These are phyloP conservation scores for Agapanthus africanus DNA, from an alignment of 106 monocot species.

Conservation along the genomic window DNA sequence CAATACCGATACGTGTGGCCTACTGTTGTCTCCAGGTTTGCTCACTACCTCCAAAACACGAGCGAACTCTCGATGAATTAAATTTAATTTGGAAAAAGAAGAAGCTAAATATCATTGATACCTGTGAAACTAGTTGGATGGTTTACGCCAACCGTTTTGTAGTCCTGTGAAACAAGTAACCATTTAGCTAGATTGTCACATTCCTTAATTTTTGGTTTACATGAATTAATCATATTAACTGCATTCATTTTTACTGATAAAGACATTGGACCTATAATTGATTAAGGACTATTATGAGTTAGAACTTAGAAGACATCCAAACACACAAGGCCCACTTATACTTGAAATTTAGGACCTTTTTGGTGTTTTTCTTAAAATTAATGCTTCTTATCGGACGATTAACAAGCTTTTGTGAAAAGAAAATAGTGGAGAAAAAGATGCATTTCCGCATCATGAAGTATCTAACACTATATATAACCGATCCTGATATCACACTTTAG, in stretches of 20 bases:
- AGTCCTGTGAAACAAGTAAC: not conserved
- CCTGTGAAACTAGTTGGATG: no score
- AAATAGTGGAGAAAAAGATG: not conserved
- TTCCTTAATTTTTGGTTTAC: not conserved
- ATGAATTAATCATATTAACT: not conserved
- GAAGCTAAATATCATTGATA: no score
- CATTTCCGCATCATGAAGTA: not conserved
- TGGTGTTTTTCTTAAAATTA: not conserved
- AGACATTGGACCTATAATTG: not conserved
- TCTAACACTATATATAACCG: not conserved
- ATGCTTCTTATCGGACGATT: no score
- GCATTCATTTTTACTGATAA: not conserved
- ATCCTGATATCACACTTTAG: not conserved
- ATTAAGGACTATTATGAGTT: not conserved
- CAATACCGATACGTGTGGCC: not conserved
- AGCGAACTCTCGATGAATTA: not conserved
- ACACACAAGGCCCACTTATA: not conserved
- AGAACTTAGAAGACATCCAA: not conserved
- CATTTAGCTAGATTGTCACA: no score
- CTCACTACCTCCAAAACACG: conserved; percentile 1
- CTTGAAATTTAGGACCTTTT: not conserved
- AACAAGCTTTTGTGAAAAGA: no score
- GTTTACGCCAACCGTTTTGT: not conserved
- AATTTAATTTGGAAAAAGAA: no score
- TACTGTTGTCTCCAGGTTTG: conserved; percentile 7